A percentile compares a stretch with the other conserved stretches of the same genome.
Evolutionary conservation across 805 yeast genomes (phyloP).

Genomic region (Kregervanrija delftensis): DNA sequence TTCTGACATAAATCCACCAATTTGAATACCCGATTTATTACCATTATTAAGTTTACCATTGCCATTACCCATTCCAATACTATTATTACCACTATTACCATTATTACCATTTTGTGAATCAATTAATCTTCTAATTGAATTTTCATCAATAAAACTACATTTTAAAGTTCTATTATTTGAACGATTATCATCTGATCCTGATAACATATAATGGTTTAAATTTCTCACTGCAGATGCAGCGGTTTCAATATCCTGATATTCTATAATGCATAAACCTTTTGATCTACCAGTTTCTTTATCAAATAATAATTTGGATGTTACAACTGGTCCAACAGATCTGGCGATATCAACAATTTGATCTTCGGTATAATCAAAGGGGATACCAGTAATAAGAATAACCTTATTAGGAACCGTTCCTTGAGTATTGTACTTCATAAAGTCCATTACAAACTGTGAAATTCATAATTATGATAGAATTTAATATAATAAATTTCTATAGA

Average conservation of each 20-base stretch:
- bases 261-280: slow-evolving; percentile 79
- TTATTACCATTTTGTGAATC: slow-evolving; percentile 6
- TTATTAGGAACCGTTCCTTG: slow-evolving; percentile 21
- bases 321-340: slow-evolving; percentile 82
- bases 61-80: background rate
- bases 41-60: background rate
- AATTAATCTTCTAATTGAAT: slow-evolving; percentile 20
- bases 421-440: background rate
- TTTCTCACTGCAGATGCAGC: slow-evolving; percentile 90
- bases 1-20: slow-evolving; percentile 3
- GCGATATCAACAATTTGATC: slow-evolving; percentile 85
- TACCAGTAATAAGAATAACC: slow-evolving; percentile 73
- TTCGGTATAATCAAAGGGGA: slow-evolving; percentile 91
- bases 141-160: slow-evolving; percentile 67
- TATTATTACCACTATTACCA: background rate
- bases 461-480: background rate
- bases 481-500: background rate
- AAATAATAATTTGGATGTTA: slow-evolving; percentile 65
- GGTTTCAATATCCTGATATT: slow-evolving; percentile 74
- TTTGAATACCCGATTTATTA: background rate
- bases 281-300: slow-evolving; percentile 88
- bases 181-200: slow-evolving; percentile 29
- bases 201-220: slow-evolving; percentile 70
- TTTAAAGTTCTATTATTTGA: slow-evolving; percentile 42
- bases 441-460: background rate